Percentiles rank a stretch among this genome's conserved stretches.
These are phyloP conservation scores for Eutrema salsugineum DNA, from an alignment of 441 rosid genomes.

Conservation along the genomic window DNA sequence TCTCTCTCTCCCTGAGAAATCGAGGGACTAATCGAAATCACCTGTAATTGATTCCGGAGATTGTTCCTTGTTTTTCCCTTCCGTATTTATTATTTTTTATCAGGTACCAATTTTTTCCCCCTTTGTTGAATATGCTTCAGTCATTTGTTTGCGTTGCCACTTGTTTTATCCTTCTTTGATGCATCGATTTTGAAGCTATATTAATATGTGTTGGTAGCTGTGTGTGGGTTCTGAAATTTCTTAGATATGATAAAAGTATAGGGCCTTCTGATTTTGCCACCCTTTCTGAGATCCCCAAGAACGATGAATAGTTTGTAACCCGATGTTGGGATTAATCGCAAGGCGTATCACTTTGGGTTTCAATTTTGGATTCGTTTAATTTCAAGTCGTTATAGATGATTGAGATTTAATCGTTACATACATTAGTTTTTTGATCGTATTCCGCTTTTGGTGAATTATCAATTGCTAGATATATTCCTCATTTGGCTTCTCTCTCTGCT, in stretches of 20 bases:
- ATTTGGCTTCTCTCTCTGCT: not conserved
- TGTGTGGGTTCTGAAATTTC: not conserved
- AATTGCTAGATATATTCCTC: not conserved
- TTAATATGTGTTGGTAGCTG: not conserved
- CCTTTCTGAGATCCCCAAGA: not conserved
- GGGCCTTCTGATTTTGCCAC: constrained; percentile 3
- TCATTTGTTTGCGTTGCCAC: not conserved
- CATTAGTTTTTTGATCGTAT: not conserved
- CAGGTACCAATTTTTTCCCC: constrained; percentile 18
- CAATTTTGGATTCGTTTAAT: not conserved
- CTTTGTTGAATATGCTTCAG: not conserved
- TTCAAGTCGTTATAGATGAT: not conserved
- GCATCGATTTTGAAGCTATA: not conserved
- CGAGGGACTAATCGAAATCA: not conserved
- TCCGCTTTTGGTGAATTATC: no score
- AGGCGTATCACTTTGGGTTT: not conserved
- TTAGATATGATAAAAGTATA: not conserved
- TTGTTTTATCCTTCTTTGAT: not conserved
- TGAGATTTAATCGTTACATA: not conserved
- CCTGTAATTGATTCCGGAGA: constrained; percentile 12
- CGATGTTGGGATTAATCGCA: not conserved
- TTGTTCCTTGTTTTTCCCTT: not conserved
- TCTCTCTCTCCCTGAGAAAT: constrained; percentile 10
- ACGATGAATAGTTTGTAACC: not conserved
- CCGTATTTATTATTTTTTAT: not conserved